Base-by-base conservation (phyloP, 129 eudicot genomes). In the Helianthus tuberosus region DNA sequence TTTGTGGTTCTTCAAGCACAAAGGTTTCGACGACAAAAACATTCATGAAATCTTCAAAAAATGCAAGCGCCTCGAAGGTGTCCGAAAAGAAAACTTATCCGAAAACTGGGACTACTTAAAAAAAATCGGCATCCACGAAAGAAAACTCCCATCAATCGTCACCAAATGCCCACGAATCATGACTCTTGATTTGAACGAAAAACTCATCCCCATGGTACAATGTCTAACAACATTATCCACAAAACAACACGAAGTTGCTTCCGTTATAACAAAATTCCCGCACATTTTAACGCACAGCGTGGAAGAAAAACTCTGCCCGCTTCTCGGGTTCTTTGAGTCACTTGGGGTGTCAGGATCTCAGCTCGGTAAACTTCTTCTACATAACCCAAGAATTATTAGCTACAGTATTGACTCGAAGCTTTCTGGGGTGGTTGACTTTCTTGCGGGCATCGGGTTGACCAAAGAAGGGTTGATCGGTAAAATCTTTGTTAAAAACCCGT, bases 241-340 rank as follows among this genome's bases (percentile, higher is more conserved):
- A 39, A 91, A 95, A 81, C 97, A 93, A 10, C 52, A 74, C 7
- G 99, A 95, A 75, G 93, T 95, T 32, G 91, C 99, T 59, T 78
- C 91, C 7, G 91, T 96, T 61, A 89, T 95, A 39, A 87, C 93
- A 53, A 95, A 89, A 73, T 95, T 95, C 74, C 99, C 99, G 0
- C 88, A 91, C 64, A 78, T 95, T 25, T 86, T 95, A 58, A 77
- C 85, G 8, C 96, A 95, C 83, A 89, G 94, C 32, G 82, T 91
- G 39, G 97, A 95, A 84, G 94, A 89, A 68, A 95, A 95, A 77
- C 96, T 91, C 13, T 91, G 97, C 75, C 99, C 99, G 0, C 90
- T 91, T 69, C 79, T 91, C 1, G 99, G 89, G 38, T 94, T 94
- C 82, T 88, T 91, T 17, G 91, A 91, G 81, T 80, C 97, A 62